Base-by-base conservation (phyloP, 2,329 filamentous ascomycete species). In the Pseudocercospora musae region DNA sequence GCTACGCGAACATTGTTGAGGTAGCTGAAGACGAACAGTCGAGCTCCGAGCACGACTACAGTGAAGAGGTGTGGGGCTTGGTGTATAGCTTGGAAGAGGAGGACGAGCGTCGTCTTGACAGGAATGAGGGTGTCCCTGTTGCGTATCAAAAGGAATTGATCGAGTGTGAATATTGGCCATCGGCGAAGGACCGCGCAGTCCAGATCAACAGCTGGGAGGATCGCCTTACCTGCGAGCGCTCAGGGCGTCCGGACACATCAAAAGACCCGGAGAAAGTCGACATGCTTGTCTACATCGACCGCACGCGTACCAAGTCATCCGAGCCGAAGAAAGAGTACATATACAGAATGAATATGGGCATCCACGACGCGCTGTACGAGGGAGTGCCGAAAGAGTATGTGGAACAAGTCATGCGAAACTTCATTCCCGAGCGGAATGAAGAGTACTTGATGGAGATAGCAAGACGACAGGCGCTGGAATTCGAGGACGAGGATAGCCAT, bases 1-100 rank as follows among this genome's bases (percentile, higher is more conserved):
- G 87, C 13, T 90, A 87, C 72, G 89, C 89, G 42, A 91, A 90
- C 71, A 78, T 91, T n/a, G 81, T 86, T 25, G 72, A 74, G 56
- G 48, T 70, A 9, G 37, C 25, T 4, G 52, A 56, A 9, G 42
- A 57, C 3, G 25, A 60, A 7, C 18, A 58, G 15, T 27, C 59
- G 15, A 46, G 63, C 27, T 37, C 58, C 9, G 48, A 62, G 11
- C 57, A 62, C 27, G 56, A 60, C 52, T 73, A 67, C 18, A 66
- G 65, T 2, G 69, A 76, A 27, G 80, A 83, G 58, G 82, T 87
- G 37, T 86, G 84, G 73, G 85, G 85, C 3, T 72, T 87, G 1
- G 74, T 87, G 18, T 89, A 88, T 71, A 74, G 76, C 5, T 76
- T 89, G 0, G 73, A 79, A 4, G 68, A 75, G 0, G 57, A 68